These are phyloP conservation scores for Trametes meyenii DNA, from an alignment of 768 basidiomycete genomes.

Conservation along the genomic window DNA sequence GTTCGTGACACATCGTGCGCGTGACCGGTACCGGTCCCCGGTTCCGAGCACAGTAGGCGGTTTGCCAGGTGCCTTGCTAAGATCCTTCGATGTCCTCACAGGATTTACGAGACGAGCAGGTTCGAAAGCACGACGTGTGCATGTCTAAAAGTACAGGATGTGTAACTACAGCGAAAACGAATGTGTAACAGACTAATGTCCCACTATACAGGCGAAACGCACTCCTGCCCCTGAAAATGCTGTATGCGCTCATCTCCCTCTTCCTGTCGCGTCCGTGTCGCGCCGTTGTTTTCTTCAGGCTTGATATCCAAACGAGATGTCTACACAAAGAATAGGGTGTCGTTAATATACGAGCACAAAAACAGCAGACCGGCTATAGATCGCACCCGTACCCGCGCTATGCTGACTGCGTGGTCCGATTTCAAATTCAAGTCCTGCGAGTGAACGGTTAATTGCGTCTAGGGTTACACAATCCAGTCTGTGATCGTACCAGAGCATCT, in stretches of 20 bases:
- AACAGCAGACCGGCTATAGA: not conserved
- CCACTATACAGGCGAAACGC: slow-evolving; percentile 4
- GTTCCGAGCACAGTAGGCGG: not conserved
- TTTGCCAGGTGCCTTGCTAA: not conserved
- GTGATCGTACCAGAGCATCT: not conserved
- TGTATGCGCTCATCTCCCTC: not conserved
- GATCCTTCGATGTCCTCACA: no score
- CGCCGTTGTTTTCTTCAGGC: not conserved
- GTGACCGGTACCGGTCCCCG: not conserved
- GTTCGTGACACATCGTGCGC: not conserved
- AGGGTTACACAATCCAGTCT: not conserved
- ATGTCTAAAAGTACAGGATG: slow-evolving; percentile 5
- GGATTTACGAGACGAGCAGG: not conserved
- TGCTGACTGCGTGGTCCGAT: not conserved
- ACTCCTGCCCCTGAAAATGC: not conserved
- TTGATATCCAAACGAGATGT: not conserved
- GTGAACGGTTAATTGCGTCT: not conserved
- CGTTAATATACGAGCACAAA: not conserved
- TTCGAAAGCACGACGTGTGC: not conserved
- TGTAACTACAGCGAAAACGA: not conserved
- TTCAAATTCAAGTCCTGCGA: not conserved
- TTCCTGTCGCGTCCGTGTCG: not conserved
- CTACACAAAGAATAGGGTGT: not conserved
- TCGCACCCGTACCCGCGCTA: slow-evolving; percentile 7
- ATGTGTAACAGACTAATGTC: not conserved